These are phyloP conservation scores for Populus pruinosa DNA, from an alignment of 345 rosid species.

Conservation along the genomic window DNA sequence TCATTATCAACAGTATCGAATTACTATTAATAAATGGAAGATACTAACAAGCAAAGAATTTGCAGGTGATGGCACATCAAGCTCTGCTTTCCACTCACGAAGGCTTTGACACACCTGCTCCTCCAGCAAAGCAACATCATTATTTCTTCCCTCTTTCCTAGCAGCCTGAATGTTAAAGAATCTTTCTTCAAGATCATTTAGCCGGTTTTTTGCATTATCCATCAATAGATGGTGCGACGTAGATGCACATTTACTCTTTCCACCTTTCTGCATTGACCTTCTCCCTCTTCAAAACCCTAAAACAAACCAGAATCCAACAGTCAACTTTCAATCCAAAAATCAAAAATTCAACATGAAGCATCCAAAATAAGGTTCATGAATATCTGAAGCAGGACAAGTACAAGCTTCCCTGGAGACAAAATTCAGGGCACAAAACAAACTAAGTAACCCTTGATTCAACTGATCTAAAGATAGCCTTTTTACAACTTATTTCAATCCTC, in stretches of 20 bases:
- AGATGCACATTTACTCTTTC: conserved; percentile 48
- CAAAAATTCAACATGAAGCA: background rate
- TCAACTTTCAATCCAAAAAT: background rate
- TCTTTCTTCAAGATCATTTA: conserved; percentile 54
- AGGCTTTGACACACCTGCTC: conserved; percentile 66
- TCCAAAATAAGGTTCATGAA: background rate
- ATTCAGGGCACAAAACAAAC: background rate
- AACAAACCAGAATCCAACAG: background rate
- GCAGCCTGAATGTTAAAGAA: conserved; percentile 61
- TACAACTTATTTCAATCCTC: background rate
- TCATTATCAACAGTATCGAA: background rate
- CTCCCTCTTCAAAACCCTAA: background rate
- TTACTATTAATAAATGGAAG: background rate
- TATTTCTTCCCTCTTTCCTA: conserved; percentile 48
- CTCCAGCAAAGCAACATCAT: conserved; percentile 52
- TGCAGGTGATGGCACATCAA: conserved; percentile 58
- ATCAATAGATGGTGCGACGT: conserved; percentile 46
- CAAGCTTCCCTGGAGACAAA: background rate
- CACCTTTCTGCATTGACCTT: conserved; percentile 35
- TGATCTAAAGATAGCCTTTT: background rate
- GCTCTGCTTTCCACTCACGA: conserved; percentile 72
- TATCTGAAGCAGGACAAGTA: background rate
- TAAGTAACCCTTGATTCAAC: background rate
- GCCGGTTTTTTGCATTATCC: conserved; percentile 57
- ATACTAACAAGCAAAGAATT: conserved; percentile 56